These are phyloP conservation scores for Pelargonium nanum DNA, from an alignment of 345 rosid genomes.

Conservation along the genomic window DNA sequence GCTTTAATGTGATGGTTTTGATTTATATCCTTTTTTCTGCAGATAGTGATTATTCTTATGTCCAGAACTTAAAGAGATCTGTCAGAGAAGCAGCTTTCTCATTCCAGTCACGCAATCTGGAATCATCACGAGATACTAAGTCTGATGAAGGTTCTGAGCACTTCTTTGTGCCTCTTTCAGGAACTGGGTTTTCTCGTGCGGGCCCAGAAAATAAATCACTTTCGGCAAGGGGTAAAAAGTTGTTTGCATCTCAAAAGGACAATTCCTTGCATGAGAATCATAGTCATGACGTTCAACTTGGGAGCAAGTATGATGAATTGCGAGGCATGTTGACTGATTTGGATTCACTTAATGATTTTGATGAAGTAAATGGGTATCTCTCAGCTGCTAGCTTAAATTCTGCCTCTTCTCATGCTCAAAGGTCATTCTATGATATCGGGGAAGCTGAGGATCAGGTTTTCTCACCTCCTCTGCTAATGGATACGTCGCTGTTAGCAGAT, in stretches of 20 bases:
- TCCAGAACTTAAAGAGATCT: conserved; percentile 77
- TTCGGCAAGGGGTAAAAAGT: conserved; percentile 40
- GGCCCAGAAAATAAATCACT: conserved; percentile 45
- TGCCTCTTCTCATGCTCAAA: conserved; percentile 41
- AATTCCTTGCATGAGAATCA: conserved; percentile 33
- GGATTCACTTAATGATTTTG: conserved; percentile 59
- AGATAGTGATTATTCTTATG: conserved; percentile 55
- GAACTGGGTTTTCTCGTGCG: conserved; percentile 40
- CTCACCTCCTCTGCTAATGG: conserved; percentile 88
- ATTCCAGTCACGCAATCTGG: conserved; percentile 48
- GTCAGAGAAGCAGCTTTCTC: conserved; percentile 86
- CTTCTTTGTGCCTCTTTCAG: conserved; percentile 69
- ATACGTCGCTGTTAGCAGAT: conserved; percentile 58
- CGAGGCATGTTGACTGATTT: conserved; percentile 48
- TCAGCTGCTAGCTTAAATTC: conserved; percentile 52
- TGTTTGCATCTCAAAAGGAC: conserved; percentile 42
- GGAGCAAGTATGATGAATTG: conserved; percentile 47
- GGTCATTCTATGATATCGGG: conserved; percentile 52
- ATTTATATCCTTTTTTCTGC: conserved; percentile 20
- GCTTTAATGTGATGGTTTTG: conserved; percentile 11
- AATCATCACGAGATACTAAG: conserved; percentile 55
- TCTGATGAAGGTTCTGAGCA: conserved; percentile 76
- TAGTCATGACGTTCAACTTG: conserved; percentile 27
- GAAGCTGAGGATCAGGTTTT: conserved; percentile 63
- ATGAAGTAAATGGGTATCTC: conserved; percentile 60